phyloP scores from a whole-genome alignment of 345 rosid species.

The Salix brachista region DNA sequence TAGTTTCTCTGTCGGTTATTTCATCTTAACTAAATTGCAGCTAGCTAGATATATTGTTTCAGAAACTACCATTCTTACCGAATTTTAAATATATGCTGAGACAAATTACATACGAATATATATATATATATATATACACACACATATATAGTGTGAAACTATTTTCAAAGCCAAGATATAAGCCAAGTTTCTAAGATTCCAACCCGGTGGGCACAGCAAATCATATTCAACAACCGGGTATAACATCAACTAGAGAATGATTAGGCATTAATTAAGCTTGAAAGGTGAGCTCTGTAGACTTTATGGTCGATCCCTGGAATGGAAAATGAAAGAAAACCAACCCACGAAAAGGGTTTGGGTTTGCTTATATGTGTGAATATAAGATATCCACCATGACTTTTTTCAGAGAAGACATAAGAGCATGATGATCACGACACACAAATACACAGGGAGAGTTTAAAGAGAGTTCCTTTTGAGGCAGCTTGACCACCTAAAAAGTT shows the following conservation, averaged over 20 bases:
- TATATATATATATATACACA: no score
- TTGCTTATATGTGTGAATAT: not conserved
- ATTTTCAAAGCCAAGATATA: not conserved
- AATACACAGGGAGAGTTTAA: not conserved
- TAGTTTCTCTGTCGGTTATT: not conserved
- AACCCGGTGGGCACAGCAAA: constrained; percentile 9
- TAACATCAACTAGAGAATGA: constrained; percentile 4
- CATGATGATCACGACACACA: not conserved
- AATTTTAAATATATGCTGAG: no score
- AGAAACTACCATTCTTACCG: not conserved
- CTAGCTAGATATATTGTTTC: not conserved
- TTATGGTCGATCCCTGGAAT: not conserved
- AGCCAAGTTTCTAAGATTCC: constrained; percentile 5
- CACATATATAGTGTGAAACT: not conserved
- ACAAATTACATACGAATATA: no score
- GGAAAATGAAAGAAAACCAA: not conserved
- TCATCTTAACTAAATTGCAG: not conserved
- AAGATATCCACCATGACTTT: not conserved
- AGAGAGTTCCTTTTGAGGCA: not conserved
- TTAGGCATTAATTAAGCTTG: constrained; percentile 9
- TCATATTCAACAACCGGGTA: not conserved
- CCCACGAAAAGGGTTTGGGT: not conserved
- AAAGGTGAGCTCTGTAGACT: constrained; percentile 1
- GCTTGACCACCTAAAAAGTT: constrained; percentile 5
- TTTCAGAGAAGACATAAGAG: not conserved